Percentiles rank a stretch among this genome's conserved stretches.
Conservation (phyloP, 2,329 filamentous ascomycete species). For the Ascochyta koolunga region DNA sequence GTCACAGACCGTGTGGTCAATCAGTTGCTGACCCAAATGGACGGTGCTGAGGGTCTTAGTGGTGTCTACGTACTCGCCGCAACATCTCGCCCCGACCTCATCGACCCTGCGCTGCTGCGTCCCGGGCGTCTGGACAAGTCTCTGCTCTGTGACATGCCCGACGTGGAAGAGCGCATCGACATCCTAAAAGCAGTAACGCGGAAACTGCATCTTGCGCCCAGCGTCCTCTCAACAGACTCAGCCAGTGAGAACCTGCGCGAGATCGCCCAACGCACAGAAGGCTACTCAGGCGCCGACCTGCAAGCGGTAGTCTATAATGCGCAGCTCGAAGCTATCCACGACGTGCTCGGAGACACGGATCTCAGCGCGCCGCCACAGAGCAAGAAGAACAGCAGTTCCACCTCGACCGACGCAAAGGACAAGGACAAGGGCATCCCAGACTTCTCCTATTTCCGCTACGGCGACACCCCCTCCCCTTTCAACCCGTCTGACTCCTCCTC, state of each 20-base stretch:
- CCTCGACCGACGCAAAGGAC: conserved; percentile 1
- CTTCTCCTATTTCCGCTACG: conserved; percentile 77
- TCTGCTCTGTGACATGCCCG: conserved; percentile 87
- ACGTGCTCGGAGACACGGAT: conserved; percentile 72
- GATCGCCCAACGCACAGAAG: conserved; percentile 79
- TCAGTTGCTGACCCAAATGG: conserved; percentile 98
- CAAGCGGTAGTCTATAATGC: conserved; percentile 96
- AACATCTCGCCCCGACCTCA: conserved; percentile 89
- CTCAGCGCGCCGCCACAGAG: conserved; percentile 35
- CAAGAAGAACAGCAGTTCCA: conserved; percentile 32
- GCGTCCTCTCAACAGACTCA: conserved; percentile 59
- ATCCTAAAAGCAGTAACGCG: conserved; percentile 84
- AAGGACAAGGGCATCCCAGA: conserved; percentile 33
- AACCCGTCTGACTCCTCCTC: conserved; percentile 30
- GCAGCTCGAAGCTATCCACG: conserved; percentile 95
- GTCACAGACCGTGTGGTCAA: conserved; percentile 99
- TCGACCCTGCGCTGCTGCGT: conserved; percentile 89
- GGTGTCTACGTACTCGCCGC: conserved; percentile 97
- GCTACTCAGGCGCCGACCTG: conserved; percentile 91
- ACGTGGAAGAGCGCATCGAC: conserved; percentile 79
- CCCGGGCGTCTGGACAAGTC: conserved; percentile 94
- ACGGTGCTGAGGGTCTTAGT: conserved; percentile 91
- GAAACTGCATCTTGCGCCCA: conserved; percentile 75
- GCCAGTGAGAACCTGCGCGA: conserved; percentile 62
- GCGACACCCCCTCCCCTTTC: conserved; percentile 54